Base-by-base conservation (phyloP, 805 yeast species). In the Grigorovia yakushimaensis region DNA sequence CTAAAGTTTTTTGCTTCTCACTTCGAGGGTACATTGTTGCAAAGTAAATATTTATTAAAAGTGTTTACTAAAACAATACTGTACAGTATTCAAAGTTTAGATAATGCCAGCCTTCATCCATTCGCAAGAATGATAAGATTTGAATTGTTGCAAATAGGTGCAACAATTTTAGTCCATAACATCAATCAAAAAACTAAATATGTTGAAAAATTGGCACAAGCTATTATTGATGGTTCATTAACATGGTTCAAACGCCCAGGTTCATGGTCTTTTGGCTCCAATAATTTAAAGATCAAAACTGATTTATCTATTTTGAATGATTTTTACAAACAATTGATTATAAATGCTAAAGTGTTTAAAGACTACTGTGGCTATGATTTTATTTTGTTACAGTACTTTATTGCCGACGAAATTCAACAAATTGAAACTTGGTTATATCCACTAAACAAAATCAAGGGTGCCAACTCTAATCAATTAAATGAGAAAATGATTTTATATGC, bases 201-300 rank as follows among this genome's bases (percentile, higher is more conserved):
- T 49, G 68, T 70, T 20, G 49, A 64, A 2, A 56, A 63, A 1
- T 65, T 88, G 54, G 74, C 60, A 10, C 47, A 52, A 13, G 52
- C 75, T 3, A 73, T 88, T 15, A 61, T 84, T 21, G 79, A 77
- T 47, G 88, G 87, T 17, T 76, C 83, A 0, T 71, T 93, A 40
- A 73, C 83, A 1, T 89, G 98, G 96, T 93, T 88, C 60, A 72
- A 71, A 21, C 73, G 69, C 42, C 71, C 77, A 19, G 71, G 78
- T 1, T 69, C 74, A 3, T 83, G 82, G 69, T 96, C 98, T 15
- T 88, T 74, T 67, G 98, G 98, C 3, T 82, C 88, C 10, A 88
- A 91, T 59, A 72, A 77, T 41, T 65, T 86, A 51, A 80, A 80
- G 59, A 79, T 81, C 44, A 81, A 79, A 52, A 77, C 87, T 1